Base-by-base conservation (phyloP, 331 rosid species). In the Acacia pycnantha region DNA sequence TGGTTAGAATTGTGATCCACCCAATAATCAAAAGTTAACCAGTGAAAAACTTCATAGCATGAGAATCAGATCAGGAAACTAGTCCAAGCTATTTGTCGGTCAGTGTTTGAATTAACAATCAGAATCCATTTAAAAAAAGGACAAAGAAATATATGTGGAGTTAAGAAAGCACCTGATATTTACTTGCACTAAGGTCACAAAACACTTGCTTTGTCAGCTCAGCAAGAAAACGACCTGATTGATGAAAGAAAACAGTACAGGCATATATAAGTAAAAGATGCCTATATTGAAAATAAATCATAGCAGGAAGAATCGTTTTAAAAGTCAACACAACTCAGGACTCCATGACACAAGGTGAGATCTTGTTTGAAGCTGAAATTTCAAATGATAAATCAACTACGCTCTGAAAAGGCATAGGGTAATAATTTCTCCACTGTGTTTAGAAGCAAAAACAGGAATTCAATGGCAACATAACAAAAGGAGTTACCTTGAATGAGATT, bases 121-220 rank as follows among this genome's bases (percentile, higher is more conserved):
- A 75, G 24, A 56, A 58, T 37, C 44, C 68, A 54, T 37, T 75
- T 56, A 6, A 47, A 73, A 26, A 73, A 27, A 9, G 15, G 14
- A 48, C 24, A 16, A 13, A 48, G 33, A 67, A 6, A 33, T 35
- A 54, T 15, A 54, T 8, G 76, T 66, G 73, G 77, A 58, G 27
- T 35, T 54, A 47, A 76, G 83, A 74, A 77, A 75, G 85, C 77
- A 93, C 99, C 99, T 93, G 99, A 90, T 91, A 95, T 95, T 95
- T 95, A 88, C 98, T 93, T 15, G 97, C 97, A 22, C 5, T 79
- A 76, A 95, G 99, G 84, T 95, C 98, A 78, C 93, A 86, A 80
- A 95, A 93, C 48, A 95, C 99, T 91, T 95, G 95, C 88, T 93
- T 93, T 77, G 99, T 95, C 92, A 95, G 85, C 93, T 95, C 99